phyloP scores from a whole-genome alignment of 2,329 filamentous ascomycete species.

The Beauveria bassiana region DNA sequence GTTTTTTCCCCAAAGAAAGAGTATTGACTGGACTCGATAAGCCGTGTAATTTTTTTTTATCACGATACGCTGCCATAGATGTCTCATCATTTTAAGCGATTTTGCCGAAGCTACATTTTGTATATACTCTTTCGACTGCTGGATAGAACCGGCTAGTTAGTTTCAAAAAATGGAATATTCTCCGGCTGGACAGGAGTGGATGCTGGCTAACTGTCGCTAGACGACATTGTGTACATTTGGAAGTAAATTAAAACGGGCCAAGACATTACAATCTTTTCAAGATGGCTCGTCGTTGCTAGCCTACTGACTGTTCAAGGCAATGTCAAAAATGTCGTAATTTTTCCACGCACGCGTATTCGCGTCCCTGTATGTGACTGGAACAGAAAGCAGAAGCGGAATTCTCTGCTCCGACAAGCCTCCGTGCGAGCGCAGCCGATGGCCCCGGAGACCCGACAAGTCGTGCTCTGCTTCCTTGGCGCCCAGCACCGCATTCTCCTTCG shows the following conservation, averaged over 20 bases:
- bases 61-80: neutral
- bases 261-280: neutral
- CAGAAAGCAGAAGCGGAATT: slow-evolving; percentile 28
- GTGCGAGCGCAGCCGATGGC: slow-evolving; percentile 31
- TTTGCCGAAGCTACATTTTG: neutral
- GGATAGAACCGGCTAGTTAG: neutral
- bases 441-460: slow-evolving; percentile 24
- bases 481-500: slow-evolving; percentile 28
- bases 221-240: neutral
- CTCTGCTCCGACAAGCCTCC: slow-evolving; percentile 32
- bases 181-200: no score
- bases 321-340: slow-evolving; percentile 32
- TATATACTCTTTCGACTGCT: neutral
- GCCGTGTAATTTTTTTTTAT: neutral
- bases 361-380: slow-evolving; percentile 15
- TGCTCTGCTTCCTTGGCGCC: slow-evolving; percentile 28
- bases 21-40: neutral
- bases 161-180: neutral
- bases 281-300: neutral
- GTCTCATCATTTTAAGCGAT: neutral
- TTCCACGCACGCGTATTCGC: slow-evolving; percentile 20
- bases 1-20: fast-evolving
- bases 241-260: neutral
- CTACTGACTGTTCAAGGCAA: slow-evolving; percentile 24
- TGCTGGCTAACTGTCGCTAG: neutral